Evolutionary conservation across 768 basidiomycete species (phyloP).

Genomic region (Tephrocybe rancida): DNA sequence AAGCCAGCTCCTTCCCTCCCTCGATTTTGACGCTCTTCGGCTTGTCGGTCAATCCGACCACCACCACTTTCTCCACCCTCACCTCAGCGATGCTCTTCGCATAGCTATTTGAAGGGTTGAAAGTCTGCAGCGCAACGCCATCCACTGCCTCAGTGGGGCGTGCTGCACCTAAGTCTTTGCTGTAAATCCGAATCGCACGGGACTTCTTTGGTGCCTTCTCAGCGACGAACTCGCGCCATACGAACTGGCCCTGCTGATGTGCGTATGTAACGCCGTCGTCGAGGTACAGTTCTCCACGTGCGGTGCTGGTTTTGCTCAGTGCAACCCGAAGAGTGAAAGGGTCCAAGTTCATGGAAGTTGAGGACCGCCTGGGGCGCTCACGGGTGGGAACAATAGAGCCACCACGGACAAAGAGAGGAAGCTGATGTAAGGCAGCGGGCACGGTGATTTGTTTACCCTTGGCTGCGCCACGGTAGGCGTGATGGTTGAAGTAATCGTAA

Average conservation of each 20-base stretch:
- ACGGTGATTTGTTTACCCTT: slow-evolving; percentile 73
- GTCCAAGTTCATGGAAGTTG: slow-evolving; percentile 86
- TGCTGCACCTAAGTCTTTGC: slow-evolving; percentile 52
- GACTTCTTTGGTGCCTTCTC: slow-evolving; percentile 42
- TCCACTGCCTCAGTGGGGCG: slow-evolving; percentile 52
- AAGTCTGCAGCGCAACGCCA: slow-evolving; percentile 48
- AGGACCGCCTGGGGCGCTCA: slow-evolving; percentile 84
- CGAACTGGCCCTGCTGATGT: slow-evolving; percentile 74
- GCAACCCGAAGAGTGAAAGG: slow-evolving; percentile 92
- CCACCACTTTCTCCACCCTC: slow-evolving; percentile 78
- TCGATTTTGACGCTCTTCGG: slow-evolving; percentile 64
- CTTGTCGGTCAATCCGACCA: slow-evolving; percentile 68
- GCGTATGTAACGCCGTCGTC: slow-evolving; percentile 90
- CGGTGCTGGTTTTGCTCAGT: slow-evolving; percentile 57
- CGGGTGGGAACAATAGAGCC: slow-evolving; percentile 89
- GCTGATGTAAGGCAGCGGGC: slow-evolving; percentile 74
- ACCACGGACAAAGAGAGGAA: slow-evolving; percentile 88
- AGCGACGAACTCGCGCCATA: slow-evolving; percentile 81
- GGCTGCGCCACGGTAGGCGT: slow-evolving; percentile 65
- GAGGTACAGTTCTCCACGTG: slow-evolving; percentile 87
- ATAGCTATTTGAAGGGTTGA: slow-evolving; percentile 65
- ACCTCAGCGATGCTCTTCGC: slow-evolving; percentile 68
- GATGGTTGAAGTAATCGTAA: slow-evolving; percentile 87
- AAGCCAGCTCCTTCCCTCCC: slow-evolving; percentile 56
- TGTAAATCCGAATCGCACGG: slow-evolving; percentile 50